phyloP scores from a whole-genome alignment of 2,329 filamentous ascomycete genomes.

The Lachnum nothofagi region DNA sequence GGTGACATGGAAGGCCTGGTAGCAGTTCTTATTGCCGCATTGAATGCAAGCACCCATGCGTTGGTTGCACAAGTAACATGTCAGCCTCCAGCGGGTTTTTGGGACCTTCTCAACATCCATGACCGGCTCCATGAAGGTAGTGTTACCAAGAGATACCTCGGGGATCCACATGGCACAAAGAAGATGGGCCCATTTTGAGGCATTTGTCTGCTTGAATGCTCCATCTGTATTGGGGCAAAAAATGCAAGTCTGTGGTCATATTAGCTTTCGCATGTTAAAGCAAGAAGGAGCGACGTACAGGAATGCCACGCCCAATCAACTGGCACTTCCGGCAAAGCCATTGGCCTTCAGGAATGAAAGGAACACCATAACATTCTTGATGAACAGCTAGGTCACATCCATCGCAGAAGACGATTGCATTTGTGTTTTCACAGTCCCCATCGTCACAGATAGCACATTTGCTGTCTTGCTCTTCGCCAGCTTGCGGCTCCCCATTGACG shows the following conservation, averaged over 20 bases:
- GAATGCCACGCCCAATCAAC: constrained; percentile 84
- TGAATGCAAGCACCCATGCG: constrained; percentile 98
- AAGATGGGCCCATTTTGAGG: constrained; percentile 93
- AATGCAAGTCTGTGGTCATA: constrained; percentile 67
- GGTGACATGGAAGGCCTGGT: constrained; percentile 94
- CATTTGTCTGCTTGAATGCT: constrained; percentile 96
- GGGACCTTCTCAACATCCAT: constrained; percentile 98
- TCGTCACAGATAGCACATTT: constrained; percentile 98
- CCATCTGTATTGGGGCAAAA: constrained; percentile 98
- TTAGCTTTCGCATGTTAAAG: constrained; percentile 14
- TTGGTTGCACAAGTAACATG: constrained; percentile 94
- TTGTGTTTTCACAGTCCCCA: constrained; percentile 98
- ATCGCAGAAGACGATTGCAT: constrained; percentile 98
- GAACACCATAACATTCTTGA: constrained; percentile 97
- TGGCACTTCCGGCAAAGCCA: constrained; percentile 98
- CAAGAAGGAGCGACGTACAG: constrained; percentile 48
- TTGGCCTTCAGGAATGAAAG: constrained; percentile 96
- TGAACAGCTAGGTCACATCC: constrained; percentile 96
- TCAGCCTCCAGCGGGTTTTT: constrained; percentile 85
- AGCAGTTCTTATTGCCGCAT: constrained; percentile 95
- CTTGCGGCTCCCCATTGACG: constrained; percentile 85
- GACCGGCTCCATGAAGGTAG: constrained; percentile 96
- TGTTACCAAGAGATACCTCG: constrained; percentile 90
- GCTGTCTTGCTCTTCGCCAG: constrained; percentile 89
- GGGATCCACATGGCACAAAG: constrained; percentile 98